Percentiles rank a stretch among this genome's conserved stretches.
These are phyloP conservation scores for Wickerhamiella galacta DNA, from an alignment of 805 yeast species.

Conservation along the genomic window DNA sequence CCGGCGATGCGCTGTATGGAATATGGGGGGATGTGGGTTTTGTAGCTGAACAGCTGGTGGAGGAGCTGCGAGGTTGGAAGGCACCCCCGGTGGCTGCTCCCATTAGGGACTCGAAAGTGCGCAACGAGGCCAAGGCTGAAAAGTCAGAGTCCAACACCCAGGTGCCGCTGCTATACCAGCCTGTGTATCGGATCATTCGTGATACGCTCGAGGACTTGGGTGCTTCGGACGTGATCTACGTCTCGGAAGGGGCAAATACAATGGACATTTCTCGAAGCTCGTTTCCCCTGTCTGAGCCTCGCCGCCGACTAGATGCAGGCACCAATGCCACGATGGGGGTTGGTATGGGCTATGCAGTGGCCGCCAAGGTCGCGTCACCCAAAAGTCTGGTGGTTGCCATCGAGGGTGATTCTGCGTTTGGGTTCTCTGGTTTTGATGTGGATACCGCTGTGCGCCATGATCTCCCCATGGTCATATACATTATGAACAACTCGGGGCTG, in stretches of 20 bases:
- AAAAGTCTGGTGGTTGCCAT: constrained; percentile 35
- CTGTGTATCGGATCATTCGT: constrained; percentile 35
- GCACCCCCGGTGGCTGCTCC: constrained; percentile 21
- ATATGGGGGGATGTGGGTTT: constrained; percentile 39
- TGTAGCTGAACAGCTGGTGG: constrained; percentile 25
- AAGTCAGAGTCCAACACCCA: constrained; percentile 20
- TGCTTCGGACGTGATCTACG: constrained; percentile 25
- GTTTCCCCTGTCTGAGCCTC: constrained; percentile 36
- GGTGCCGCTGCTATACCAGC: constrained; percentile 31
- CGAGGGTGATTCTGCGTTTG: constrained; percentile 67
- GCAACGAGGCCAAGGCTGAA: constrained; percentile 22
- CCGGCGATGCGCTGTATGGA: constrained; percentile 26
- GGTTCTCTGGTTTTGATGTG: constrained; percentile 56
- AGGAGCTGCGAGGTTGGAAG: constrained; percentile 21
- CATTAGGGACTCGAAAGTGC: constrained; percentile 15
- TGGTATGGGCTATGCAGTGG: constrained; percentile 54
- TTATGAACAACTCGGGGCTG: constrained; percentile 63
- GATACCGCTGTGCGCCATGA: constrained; percentile 45
- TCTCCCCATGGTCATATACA: constrained; percentile 38
- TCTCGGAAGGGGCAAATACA: constrained; percentile 63
- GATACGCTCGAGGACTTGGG: constrained; percentile 20
- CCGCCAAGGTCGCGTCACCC: constrained; percentile 35
- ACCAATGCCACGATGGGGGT: constrained; percentile 69
- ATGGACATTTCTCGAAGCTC: constrained; percentile 56
- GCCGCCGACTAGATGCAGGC: constrained; percentile 50